Percentiles rank a stretch among this genome's conserved stretches.
phyloP scores from a whole-genome alignment of 495 filamentous ascomycete genomes.

The Hypoxylon cercidicola region DNA sequence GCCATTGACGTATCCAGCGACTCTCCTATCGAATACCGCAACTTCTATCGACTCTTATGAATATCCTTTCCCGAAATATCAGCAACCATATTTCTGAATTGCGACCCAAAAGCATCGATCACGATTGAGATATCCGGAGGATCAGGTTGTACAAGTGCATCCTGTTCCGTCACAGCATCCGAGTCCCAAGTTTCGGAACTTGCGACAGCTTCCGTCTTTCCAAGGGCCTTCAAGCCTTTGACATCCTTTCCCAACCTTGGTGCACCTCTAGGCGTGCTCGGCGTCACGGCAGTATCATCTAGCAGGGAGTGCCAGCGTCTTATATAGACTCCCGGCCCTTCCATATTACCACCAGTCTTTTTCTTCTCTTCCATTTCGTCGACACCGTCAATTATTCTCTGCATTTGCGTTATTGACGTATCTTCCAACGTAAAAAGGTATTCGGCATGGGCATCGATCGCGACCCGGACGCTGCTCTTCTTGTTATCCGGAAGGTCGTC shows the following conservation, averaged over 20 bases:
- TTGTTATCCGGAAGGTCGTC: slow-evolving; percentile 51
- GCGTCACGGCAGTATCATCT: slow-evolving; percentile 68
- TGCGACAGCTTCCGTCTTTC: slow-evolving; percentile 57
- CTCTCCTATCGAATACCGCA: not conserved
- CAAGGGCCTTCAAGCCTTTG: slow-evolving; percentile 58
- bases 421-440: slow-evolving; percentile 62
- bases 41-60: not conserved
- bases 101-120: slow-evolving; percentile 48
- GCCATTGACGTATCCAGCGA: too few species aligned
- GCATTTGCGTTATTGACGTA: slow-evolving; percentile 61
- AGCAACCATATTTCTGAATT: slow-evolving; percentile 49
- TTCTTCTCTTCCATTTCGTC: slow-evolving; percentile 18
- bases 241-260: slow-evolving; percentile 63
- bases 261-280: slow-evolving; percentile 53
- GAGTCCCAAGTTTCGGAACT: slow-evolving; percentile 47
- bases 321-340: slow-evolving; percentile 72
- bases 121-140: slow-evolving; percentile 53
- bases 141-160: slow-evolving; percentile 32
- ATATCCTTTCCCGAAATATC: slow-evolving; percentile 34
- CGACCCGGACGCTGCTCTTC: slow-evolving; percentile 46
- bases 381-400: slow-evolving; percentile 52
- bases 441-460: slow-evolving; percentile 62
- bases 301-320: slow-evolving; percentile 71
- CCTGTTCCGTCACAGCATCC: slow-evolving; percentile 20
- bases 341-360: slow-evolving; percentile 34